Conservation (phyloP, 116 monocot genomes). For the Papilionanthe hybrid region DNA sequence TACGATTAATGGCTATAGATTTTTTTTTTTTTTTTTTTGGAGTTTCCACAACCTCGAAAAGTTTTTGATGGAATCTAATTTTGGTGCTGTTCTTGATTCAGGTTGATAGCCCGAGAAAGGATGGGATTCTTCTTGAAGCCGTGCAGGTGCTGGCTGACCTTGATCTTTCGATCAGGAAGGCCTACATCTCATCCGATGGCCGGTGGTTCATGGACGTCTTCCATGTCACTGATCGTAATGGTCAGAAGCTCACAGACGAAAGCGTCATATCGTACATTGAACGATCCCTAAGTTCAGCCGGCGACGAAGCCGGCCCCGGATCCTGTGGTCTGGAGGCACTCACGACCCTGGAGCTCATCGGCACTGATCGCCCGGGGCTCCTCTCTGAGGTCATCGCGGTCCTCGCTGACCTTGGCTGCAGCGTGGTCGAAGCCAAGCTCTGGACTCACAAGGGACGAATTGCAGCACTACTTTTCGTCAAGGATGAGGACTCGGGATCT, state of each 20-base stretch:
- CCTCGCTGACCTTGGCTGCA: constrained; percentile 25
- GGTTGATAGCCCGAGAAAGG: constrained; percentile 43
- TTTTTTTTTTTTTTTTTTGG: too few species aligned
- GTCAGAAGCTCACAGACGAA: constrained; percentile 26
- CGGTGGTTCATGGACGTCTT: constrained; percentile 63
- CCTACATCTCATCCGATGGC: constrained; percentile 52
- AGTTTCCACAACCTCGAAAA: background rate
- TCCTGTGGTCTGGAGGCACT: background rate
- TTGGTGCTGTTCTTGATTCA: background rate
- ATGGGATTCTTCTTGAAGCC: constrained; percentile 38
- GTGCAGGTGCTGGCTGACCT: constrained; percentile 47
- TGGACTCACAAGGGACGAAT: constrained; percentile 35
- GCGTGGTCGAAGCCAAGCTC: constrained; percentile 18
- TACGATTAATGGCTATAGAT: background rate
- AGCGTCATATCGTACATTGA: constrained; percentile 29
- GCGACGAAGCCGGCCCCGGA: background rate
- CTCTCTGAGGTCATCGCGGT: constrained; percentile 33
- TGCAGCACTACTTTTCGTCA: constrained; percentile 16
- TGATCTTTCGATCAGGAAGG: constrained; percentile 41
- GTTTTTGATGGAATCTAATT: background rate
- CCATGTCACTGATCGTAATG: constrained; percentile 33
- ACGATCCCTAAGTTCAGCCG: constrained; percentile 9
- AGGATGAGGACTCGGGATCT: constrained; percentile 11
- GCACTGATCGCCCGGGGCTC: constrained; percentile 35
- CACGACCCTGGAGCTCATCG: constrained; percentile 27